Base-by-base conservation (phyloP, 148 eudicot species). In the Nepenthes mirabilis region DNA sequence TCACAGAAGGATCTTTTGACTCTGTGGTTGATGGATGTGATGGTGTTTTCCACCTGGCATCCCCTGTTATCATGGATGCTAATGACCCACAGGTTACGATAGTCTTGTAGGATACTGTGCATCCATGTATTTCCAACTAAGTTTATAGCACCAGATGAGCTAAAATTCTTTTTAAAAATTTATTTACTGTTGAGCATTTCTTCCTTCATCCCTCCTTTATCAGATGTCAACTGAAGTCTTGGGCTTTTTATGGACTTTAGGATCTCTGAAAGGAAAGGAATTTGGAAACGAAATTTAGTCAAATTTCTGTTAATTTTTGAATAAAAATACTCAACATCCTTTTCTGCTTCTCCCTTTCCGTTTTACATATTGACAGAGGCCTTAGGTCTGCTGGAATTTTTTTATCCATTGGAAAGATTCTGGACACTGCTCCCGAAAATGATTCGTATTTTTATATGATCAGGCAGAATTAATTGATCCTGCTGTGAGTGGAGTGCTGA, bases 401-500 rank as follows among this genome's bases (percentile, higher is more conserved):
- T 34, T 10, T 55, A n/a, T 34, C 58, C 11, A 45, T 45, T 11
- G 11, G 6, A 45, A 5, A 11, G 48, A 11, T 11, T 45, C 11
- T 11, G 48, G 11, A 11, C 6, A 45, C 6, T 45, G 8, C 34
- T 11, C 11, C 34, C 12, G 36, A 55, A n/a, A 3, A 33, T 2
- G 11, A 55, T 55, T 7, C 4, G 35, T 6, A 55, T 55, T 33
- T 34, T 60, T 35, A 45, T 1, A 11, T 23, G 11, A 5, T 52
- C 71, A 68, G 71, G 71, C 43, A 12, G 56, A 68, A 36, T 23
- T 68, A 55, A 47, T 68, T 54, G 61, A 61, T 10, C 72, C 72
- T 14, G 72, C 72, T 1, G 50, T 61, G 52, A 47, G 43, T 50
- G 71, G 71, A 11, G 54, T 65, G 34, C 52, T 68, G 6, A 55